phyloP scores from a whole-genome alignment of 352 stramenopile species.

The Globisporangium cylindrosporum region DNA sequence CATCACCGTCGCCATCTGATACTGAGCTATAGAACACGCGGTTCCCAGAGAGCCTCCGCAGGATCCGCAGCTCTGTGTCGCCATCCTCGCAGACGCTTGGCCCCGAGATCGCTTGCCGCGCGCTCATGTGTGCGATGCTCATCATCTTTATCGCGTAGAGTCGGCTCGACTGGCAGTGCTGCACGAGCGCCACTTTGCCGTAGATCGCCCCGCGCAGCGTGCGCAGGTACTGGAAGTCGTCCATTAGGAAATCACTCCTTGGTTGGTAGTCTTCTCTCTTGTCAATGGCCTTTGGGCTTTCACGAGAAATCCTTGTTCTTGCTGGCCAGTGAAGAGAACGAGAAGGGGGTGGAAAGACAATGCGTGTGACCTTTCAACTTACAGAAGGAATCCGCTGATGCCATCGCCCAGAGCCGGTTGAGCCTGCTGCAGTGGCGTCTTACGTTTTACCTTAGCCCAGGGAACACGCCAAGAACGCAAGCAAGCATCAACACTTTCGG shows the following conservation, averaged over 20 bases:
- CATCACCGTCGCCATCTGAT: background rate
- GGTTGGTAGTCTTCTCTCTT: background rate
- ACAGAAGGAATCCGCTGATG: no score
- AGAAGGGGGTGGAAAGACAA: no score
- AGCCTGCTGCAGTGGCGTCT: no score
- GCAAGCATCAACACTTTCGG: no score
- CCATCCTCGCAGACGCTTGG: conserved; percentile 44
- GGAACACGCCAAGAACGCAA: no score
- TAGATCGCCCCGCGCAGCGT: conserved; percentile 38
- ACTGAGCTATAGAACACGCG: conserved; percentile 15
- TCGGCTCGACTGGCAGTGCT: conserved; percentile 24
- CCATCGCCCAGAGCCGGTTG: no score
- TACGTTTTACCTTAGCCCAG: no score
- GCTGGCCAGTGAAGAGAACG: no score
- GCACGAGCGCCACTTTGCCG: conserved; percentile 16
- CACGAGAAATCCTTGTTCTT: no score
- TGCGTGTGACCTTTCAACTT: no score
- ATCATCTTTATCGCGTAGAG: conserved; percentile 65
- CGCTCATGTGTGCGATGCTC: conserved; percentile 53
- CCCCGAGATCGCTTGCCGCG: conserved; percentile 38
- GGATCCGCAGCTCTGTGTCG: conserved; percentile 35
- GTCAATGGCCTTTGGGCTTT: background rate
- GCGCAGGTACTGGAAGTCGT: conserved; percentile 40
- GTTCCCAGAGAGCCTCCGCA: conserved; percentile 37
- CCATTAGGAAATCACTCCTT: conserved; percentile 22